phyloP scores from a whole-genome alignment of 352 stramenopile genomes.

The Peronospora destructor region DNA sequence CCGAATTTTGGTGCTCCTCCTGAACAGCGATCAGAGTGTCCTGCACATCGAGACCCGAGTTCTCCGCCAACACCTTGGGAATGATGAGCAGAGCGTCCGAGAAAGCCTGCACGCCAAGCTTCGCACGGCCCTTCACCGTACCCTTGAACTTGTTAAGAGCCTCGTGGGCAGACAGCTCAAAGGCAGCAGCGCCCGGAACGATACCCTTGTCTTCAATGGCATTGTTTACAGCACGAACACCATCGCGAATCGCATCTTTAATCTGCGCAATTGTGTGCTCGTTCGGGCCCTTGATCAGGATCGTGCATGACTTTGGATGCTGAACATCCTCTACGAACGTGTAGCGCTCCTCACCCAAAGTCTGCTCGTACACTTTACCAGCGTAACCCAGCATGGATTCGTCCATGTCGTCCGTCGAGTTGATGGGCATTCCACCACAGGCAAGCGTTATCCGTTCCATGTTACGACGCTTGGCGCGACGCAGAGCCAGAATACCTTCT shows the following conservation, averaged over 20 bases:
- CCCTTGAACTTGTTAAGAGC: constrained; percentile 81
- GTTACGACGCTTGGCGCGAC: constrained; percentile 98
- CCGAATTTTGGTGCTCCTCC: constrained; percentile 90
- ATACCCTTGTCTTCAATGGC: constrained; percentile 95
- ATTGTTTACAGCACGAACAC: constrained; percentile 97
- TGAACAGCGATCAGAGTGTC: constrained; percentile 95
- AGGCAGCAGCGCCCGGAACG: constrained; percentile 94
- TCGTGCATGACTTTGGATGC: constrained; percentile 94
- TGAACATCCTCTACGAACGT: constrained; percentile 99
- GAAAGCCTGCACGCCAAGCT: constrained; percentile 97
- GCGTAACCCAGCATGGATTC: constrained; percentile 93
- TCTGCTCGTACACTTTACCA: constrained; percentile 97
- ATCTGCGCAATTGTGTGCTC: constrained; percentile 98
- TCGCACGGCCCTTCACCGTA: constrained; percentile 91
- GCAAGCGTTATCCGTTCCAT: constrained; percentile 99
- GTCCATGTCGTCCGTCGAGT: constrained; percentile 97
- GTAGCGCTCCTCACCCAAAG: constrained; percentile 98
- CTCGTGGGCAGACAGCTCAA: constrained; percentile 92
- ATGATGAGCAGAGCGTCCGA: constrained; percentile 95
- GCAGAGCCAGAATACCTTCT: constrained; percentile 97
- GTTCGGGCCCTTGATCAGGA: constrained; percentile 98
- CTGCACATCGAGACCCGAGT: constrained; percentile 86
- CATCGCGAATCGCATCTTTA: constrained; percentile 98
- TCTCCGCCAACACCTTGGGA: constrained; percentile 95
- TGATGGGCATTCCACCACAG: constrained; percentile 96